These are phyloP conservation scores for Otatea glauca DNA, from an alignment of 176 grass and related monocot genomes.

Conservation along the genomic window DNA sequence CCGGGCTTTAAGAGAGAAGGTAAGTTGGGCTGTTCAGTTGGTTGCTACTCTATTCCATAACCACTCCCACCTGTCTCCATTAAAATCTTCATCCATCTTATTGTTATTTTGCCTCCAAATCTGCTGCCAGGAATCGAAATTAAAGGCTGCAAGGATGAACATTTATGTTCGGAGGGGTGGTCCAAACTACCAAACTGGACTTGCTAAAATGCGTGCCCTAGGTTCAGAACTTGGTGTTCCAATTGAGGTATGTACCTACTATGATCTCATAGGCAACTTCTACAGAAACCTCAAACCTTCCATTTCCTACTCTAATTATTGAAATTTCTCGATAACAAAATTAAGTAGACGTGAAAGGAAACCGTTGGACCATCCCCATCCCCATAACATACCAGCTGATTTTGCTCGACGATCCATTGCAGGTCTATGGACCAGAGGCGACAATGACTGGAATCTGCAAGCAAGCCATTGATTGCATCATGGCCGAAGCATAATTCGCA, in stretches of 20 bases:
- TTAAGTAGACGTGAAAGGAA: neutral
- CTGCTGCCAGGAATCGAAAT: conserved; percentile 74
- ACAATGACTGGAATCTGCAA: conserved; percentile 99
- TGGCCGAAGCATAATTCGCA: conserved; percentile 51
- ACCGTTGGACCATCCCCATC: neutral
- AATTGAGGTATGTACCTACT: conserved; percentile 66
- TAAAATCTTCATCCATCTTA: conserved; percentile 41
- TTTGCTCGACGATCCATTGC: conserved; percentile 36
- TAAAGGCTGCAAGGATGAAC: conserved; percentile 88
- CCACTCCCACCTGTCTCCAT: conserved; percentile 25
- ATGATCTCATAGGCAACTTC: neutral
- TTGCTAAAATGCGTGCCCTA: conserved; percentile 89
- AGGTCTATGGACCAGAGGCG: conserved; percentile 93
- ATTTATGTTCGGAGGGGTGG: conserved; percentile 94
- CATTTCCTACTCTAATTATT: conserved; percentile 8
- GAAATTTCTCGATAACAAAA: neutral
- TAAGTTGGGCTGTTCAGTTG: conserved; percentile 24
- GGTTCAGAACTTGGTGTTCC: conserved; percentile 79
- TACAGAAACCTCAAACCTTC: neutral
- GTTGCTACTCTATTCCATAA: conserved; percentile 30
- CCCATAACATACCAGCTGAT: conserved; percentile 1
- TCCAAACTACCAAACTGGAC: conserved; percentile 92
- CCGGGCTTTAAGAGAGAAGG: conserved; percentile 94
- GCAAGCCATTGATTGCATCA: conserved; percentile 89
- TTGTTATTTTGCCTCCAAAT: conserved; percentile 17